Evolutionary conservation across 768 basidiomycete species (phyloP).

Genomic region (Pulveroboletus sp.): DNA sequence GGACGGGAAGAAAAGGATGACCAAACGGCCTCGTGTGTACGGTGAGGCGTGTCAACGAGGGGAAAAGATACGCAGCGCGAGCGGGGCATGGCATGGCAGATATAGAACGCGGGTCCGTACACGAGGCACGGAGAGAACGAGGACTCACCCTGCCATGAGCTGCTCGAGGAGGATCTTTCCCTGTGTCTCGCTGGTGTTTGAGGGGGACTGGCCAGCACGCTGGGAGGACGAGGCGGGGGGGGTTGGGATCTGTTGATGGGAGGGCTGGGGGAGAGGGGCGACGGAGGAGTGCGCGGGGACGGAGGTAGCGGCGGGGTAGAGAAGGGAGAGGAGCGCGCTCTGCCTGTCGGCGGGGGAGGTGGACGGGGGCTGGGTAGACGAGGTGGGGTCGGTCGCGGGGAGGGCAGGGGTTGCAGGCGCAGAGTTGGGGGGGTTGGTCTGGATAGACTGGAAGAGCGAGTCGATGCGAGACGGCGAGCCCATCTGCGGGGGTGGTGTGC

Average conservation of each 20-base stretch:
- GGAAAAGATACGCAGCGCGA: not conserved
- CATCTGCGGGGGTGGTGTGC: slow-evolving; percentile 25
- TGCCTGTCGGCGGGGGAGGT: slow-evolving; percentile 58
- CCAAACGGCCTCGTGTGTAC: slow-evolving; percentile 22
- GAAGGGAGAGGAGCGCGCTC: slow-evolving; percentile 67
- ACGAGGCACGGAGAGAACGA: not conserved
- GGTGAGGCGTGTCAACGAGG: slow-evolving; percentile 18
- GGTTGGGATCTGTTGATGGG: slow-evolving; percentile 60
- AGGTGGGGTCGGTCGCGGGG: slow-evolving; percentile 31
- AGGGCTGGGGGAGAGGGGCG: slow-evolving; percentile 10
- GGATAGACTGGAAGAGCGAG: not conserved
- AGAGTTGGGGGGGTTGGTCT: slow-evolving; percentile 26
- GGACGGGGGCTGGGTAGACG: slow-evolving; percentile 18
- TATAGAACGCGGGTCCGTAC: not conserved
- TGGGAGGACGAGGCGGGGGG: slow-evolving; percentile 59
- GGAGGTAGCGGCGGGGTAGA: slow-evolving; percentile 44
- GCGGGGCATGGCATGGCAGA: not conserved
- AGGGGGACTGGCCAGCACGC: slow-evolving; percentile 51
- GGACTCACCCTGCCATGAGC: slow-evolving; percentile 72
- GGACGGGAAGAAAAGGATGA: slow-evolving; percentile 20
- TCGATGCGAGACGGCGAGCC: not conserved
- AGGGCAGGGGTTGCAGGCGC: slow-evolving; percentile 42
- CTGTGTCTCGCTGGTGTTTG: slow-evolving; percentile 55
- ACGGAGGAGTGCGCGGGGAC: slow-evolving; percentile 15
- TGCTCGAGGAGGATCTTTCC: slow-evolving; percentile 76